Conservation (phyloP, 352 stramenopile genomes). For the Pythium dissimile region DNA sequence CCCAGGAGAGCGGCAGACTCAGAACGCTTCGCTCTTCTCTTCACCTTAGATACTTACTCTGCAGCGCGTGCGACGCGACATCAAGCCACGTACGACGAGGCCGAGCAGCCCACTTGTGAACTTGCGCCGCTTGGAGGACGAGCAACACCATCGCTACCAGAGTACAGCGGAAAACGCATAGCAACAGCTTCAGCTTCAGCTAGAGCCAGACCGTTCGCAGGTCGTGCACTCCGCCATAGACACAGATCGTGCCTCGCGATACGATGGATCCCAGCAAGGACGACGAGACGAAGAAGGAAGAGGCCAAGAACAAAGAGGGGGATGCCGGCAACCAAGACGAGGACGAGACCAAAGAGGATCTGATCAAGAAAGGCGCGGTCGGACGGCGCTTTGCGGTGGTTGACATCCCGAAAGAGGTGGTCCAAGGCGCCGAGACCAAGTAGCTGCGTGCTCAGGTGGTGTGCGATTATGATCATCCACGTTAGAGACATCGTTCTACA, state of each 20-base stretch:
- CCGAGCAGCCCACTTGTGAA: slow-evolving; percentile 1
- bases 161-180: too few relatives aligned
- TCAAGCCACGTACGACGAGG: neutral
- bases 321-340: slow-evolving; percentile 22
- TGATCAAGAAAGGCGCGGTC: slow-evolving; percentile 31
- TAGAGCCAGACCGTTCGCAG: too few relatives aligned
- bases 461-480: too few relatives aligned
- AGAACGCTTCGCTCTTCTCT: neutral
- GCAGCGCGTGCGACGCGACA: neutral
- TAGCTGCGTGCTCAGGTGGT: too few relatives aligned
- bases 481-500: too few relatives aligned
- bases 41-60: neutral
- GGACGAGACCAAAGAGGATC: slow-evolving; percentile 23
- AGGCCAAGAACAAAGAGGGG: slow-evolving; percentile 10
- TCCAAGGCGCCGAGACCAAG: slow-evolving; percentile 16
- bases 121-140: neutral
- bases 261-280: slow-evolving; percentile 25
- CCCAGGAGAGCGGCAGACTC: neutral
- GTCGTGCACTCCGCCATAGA: too few relatives aligned
- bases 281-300: slow-evolving; percentile 20
- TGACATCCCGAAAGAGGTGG: slow-evolving; percentile 24
- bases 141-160: neutral
- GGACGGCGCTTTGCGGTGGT: slow-evolving; percentile 26
- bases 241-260: neutral
- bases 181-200: too few relatives aligned